Evolutionary conservation across 305 asterid genomes (phyloP).

Genomic region (Galium porrigens): DNA sequence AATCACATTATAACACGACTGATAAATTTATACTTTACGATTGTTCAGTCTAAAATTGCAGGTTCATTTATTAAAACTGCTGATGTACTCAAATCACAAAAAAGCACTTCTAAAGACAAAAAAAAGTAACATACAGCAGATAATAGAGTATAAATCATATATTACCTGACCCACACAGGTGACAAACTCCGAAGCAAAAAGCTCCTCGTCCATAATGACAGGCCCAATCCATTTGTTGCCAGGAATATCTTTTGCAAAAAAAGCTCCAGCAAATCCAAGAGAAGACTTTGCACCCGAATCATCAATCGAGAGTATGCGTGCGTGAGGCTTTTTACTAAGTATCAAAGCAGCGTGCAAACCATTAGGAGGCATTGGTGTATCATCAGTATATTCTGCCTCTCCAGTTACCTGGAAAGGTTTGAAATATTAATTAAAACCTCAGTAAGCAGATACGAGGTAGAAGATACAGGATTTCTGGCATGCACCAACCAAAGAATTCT

Average conservation of each 20-base stretch:
- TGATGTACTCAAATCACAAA: not conserved
- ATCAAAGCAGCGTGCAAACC: conserved; percentile 63
- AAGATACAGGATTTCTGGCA: not conserved
- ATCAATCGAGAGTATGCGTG: conserved; percentile 58
- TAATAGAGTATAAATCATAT: not conserved
- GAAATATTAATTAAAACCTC: conserved; percentile 16
- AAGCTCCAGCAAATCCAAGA: conserved; percentile 69
- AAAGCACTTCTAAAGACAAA: not conserved
- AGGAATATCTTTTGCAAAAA: conserved; percentile 62
- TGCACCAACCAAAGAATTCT: not conserved
- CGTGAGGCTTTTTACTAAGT: conserved; percentile 83
- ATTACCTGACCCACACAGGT: conserved; percentile 92
- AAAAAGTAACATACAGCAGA: not conserved
- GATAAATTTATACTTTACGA: not conserved
- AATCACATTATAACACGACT: not conserved
- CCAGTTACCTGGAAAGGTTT: conserved; percentile 61
- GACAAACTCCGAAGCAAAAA: conserved; percentile 61
- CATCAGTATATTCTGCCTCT: conserved; percentile 96
- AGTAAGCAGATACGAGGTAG: conserved; percentile 3
- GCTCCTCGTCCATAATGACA: conserved; percentile 57
- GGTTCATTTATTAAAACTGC: not conserved
- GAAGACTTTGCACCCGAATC: conserved; percentile 58
- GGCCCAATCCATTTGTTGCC: conserved; percentile 56
- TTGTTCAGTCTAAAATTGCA: not conserved
- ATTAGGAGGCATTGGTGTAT: conserved; percentile 73